A percentile compares a stretch with the other conserved stretches of the same genome.
Evolutionary conservation across 2,329 filamentous ascomycete genomes (phyloP).

Genomic region (Nigrospora oryzae): DNA sequence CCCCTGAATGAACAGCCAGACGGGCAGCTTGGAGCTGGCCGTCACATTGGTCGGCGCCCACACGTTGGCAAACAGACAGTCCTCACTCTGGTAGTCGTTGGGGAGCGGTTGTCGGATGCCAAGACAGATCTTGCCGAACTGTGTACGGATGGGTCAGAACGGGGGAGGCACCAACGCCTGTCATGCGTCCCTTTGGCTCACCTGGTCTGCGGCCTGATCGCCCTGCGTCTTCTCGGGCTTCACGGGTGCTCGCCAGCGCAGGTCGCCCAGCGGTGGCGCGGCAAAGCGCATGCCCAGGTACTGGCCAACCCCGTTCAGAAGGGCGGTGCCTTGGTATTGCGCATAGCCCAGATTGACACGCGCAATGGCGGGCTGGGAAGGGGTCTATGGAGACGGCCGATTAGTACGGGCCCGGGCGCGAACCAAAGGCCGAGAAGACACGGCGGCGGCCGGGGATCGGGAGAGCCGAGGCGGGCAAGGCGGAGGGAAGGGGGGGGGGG

Average conservation of each 20-base stretch:
- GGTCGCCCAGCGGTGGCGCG: conserved; percentile 36
- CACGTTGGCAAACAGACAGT: conserved; percentile 37
- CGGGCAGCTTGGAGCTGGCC: conserved; percentile 33
- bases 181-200: conserved; percentile 10
- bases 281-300: conserved; percentile 44
- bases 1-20: conserved; percentile 44
- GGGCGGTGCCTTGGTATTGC: conserved; percentile 29
- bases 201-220: conserved; percentile 26
- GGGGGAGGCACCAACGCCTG: not conserved
- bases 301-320: conserved; percentile 30
- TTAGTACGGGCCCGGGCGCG: not conserved
- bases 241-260: conserved; percentile 41
- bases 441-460: not conserved
- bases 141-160: not conserved
- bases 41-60: conserved; percentile 32
- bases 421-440: not conserved
- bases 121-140: conserved; percentile 39
- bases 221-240: conserved; percentile 25
- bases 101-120: conserved; percentile 24
- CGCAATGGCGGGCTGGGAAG: conserved; percentile 4
- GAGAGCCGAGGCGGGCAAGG: too few species aligned
- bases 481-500: not conserved
- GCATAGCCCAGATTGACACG: conserved; percentile 34
- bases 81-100: conserved; percentile 19
- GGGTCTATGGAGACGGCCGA: conserved; percentile 3